Percentiles rank a stretch among this genome's conserved stretches.
Evolutionary conservation across 768 basidiomycete genomes (phyloP).

Genomic region (Agaricus blazei): DNA sequence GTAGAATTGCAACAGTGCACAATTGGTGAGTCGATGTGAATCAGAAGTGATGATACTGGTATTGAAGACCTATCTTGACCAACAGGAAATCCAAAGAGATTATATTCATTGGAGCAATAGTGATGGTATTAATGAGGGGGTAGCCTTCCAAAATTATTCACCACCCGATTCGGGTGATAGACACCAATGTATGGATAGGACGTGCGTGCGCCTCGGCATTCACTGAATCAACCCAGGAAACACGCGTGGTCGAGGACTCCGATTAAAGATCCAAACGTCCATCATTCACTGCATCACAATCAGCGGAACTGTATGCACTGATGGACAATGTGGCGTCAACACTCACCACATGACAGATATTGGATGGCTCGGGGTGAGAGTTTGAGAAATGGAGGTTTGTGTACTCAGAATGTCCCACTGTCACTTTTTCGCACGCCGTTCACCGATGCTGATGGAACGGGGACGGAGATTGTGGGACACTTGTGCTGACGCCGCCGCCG

Average conservation of each 20-base stretch:
- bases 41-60: not conserved
- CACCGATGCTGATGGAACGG: slow-evolving; percentile 29
- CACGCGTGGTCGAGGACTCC: not conserved
- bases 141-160: not conserved
- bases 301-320: not conserved
- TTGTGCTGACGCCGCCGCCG: slow-evolving; percentile 14
- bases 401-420: slow-evolving; percentile 18
- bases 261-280: not conserved
- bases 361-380: not conserved
- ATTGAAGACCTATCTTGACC: not conserved
- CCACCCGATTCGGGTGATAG: not conserved
- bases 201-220: not conserved
- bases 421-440: slow-evolving; percentile 34
- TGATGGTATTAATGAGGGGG: not conserved
- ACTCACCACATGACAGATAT: not conserved
- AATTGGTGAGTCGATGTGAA: not conserved
- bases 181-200: not conserved
- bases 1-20: not conserved
- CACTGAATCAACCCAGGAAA: not conserved
- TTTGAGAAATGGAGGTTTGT: not conserved
- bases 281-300: not conserved
- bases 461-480: slow-evolving; percentile 60
- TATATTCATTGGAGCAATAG: not conserved
- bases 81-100: not conserved
- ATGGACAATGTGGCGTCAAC: not conserved